Conservation (phyloP, 164 flowering plant species). For the Piper betle region DNA sequence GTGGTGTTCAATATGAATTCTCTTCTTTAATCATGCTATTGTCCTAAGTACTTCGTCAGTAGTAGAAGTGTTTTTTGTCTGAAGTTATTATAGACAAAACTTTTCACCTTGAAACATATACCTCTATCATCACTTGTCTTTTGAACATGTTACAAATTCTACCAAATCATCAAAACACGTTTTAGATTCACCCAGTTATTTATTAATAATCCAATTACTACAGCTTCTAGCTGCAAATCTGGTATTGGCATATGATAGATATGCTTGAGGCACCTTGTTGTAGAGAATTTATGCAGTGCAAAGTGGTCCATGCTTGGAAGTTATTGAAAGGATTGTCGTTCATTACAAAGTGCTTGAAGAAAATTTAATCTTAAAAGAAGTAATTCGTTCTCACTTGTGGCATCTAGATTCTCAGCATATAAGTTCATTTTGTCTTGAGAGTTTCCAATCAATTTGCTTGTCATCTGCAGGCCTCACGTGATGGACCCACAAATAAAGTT, state of each 20-base stretch:
- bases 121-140: too few species aligned
- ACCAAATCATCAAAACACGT: too few species aligned
- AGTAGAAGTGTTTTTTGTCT: too few species aligned
- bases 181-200: too few species aligned
- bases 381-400: neutral
- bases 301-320: neutral
- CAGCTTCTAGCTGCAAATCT: too few species aligned
- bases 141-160: too few species aligned
- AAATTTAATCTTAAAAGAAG: neutral
- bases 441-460: neutral
- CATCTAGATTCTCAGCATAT: neutral
- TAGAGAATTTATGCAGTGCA: neutral
- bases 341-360: neutral
- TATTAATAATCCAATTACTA: too few species aligned
- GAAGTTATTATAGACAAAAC: too few species aligned
- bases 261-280: neutral
- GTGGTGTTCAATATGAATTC: neutral
- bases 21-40: too few species aligned
- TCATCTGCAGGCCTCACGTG: slow-evolving; percentile 68
- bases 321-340: neutral
- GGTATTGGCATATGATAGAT: neutral
- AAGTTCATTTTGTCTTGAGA: neutral
- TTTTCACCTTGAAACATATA: too few species aligned
- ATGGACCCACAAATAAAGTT: slow-evolving; percentile 96
- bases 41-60: neutral